A percentile compares a stretch with the other conserved stretches of the same genome.
Conservation (phyloP, 768 basidiomycete species). For the Mycena alexandri region DNA sequence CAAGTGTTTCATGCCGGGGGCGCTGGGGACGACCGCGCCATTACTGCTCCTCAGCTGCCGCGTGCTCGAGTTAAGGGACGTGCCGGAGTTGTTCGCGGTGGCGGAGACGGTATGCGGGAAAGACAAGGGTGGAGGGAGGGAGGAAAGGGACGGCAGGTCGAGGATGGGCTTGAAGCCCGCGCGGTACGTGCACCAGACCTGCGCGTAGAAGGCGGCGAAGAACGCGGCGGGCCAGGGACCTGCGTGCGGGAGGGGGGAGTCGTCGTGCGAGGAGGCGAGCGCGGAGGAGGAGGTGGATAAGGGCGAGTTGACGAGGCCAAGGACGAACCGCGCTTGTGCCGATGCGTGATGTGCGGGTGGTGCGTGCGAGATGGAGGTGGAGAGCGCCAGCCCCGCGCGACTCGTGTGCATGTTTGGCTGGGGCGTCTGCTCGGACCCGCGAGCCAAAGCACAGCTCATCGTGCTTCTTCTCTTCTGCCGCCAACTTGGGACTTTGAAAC, state of each 20-base stretch:
- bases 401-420: no score
- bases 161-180: conserved; percentile 75
- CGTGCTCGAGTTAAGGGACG: no score
- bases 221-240: conserved; percentile 69
- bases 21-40: no score
- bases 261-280: conserved; percentile 6
- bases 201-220: conserved; percentile 78
- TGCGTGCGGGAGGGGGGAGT: conserved; percentile 13
- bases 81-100: no score
- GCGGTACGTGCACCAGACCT: conserved; percentile 83
- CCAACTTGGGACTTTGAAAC: no score
- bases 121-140: conserved; percentile 7
- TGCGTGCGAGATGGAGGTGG: no score
- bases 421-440: no score
- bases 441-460: no score
- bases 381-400: background rate
- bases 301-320: background rate
- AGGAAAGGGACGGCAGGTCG: conserved; percentile 47
- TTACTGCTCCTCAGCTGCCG: no score
- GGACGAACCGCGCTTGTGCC: background rate
- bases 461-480: no score
- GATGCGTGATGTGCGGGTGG: background rate
- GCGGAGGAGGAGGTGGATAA: conserved; percentile 5
- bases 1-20: no score
- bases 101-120: background rate